These are phyloP conservation scores for Neonectria coccinea DNA, from an alignment of 2,329 filamentous ascomycete genomes.

Conservation along the genomic window DNA sequence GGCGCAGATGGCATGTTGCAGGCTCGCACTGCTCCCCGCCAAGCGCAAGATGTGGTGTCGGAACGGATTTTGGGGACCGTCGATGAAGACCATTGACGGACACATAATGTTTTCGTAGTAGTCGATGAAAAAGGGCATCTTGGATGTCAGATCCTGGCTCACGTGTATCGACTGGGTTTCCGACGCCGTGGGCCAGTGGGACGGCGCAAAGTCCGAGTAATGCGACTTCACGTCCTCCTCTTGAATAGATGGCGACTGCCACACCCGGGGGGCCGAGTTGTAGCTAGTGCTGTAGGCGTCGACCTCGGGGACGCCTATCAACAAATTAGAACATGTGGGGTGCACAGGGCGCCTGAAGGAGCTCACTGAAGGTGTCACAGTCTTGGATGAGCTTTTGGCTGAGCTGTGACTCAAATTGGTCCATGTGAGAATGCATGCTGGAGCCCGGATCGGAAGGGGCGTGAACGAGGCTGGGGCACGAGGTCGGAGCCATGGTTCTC, in stretches of 20 bases:
- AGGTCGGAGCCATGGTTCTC: slow-evolving; percentile 63
- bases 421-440: slow-evolving; percentile 70
- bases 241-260: slow-evolving; percentile 56
- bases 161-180: slow-evolving; percentile 62
- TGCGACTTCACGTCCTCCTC: slow-evolving; percentile 60
- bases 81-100: slow-evolving; percentile 90
- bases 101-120: slow-evolving; percentile 96
- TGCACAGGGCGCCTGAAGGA: slow-evolving; percentile 49
- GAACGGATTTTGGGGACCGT: slow-evolving; percentile 87
- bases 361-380: slow-evolving; percentile 67
- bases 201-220: slow-evolving; percentile 58
- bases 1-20: slow-evolving; percentile 94
- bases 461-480: slow-evolving; percentile 71
- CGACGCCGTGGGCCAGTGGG: slow-evolving; percentile 61
- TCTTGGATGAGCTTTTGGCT: slow-evolving; percentile 66
- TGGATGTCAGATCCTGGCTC: slow-evolving; percentile 75
- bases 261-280: slow-evolving; percentile 61
- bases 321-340: slow-evolving; percentile 53
- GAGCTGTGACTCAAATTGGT: slow-evolving; percentile 67
- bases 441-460: slow-evolving; percentile 71
- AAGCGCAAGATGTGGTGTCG: slow-evolving; percentile 84
- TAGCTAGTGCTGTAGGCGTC: slow-evolving; percentile 64
- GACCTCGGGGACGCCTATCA: slow-evolving; percentile 64
- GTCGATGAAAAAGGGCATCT: slow-evolving; percentile 89
- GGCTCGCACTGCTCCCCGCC: slow-evolving; percentile 79